Conservation (phyloP, 1,139 yeast genomes). For the Pichia cactophila region DNA sequence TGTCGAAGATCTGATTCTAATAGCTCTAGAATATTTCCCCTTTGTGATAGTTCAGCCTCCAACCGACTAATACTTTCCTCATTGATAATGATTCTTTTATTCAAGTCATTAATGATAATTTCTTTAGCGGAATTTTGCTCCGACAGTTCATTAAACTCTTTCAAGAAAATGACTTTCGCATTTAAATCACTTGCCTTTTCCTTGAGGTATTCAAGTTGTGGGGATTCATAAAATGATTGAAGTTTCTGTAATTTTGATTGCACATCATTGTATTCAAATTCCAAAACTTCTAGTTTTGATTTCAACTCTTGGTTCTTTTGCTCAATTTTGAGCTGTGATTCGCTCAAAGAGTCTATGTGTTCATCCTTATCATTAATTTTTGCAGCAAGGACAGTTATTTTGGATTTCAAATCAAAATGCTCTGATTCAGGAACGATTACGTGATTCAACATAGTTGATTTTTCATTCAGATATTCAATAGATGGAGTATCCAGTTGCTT, state of each 20-base stretch:
- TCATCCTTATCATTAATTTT: conserved; percentile 2
- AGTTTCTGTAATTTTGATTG: background rate
- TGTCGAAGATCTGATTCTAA: background rate
- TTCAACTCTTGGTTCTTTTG: background rate
- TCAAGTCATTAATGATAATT: background rate
- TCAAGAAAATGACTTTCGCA: background rate
- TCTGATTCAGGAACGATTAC: conserved; percentile 24
- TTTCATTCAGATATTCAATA: conserved; percentile 13
- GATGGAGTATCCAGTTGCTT: conserved; percentile 8
- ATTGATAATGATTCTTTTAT: background rate
- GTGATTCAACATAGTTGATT: conserved; percentile 28
- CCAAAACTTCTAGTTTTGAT: background rate
- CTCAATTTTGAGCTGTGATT: conserved; percentile 1
- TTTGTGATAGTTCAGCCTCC: background rate
- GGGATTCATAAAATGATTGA: background rate
- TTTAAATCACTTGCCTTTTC: background rate
- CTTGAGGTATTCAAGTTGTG: background rate
- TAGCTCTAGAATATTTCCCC: background rate
- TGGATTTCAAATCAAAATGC: conserved; percentile 22
- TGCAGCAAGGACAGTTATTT: conserved; percentile 3
- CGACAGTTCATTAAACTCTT: background rate
- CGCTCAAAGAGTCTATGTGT: background rate
- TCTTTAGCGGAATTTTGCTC: background rate
- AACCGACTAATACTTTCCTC: background rate
- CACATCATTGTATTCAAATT: background rate